phyloP scores from a whole-genome alignment of 2,329 filamentous ascomycete species.

The Penicillium decumbens region DNA sequence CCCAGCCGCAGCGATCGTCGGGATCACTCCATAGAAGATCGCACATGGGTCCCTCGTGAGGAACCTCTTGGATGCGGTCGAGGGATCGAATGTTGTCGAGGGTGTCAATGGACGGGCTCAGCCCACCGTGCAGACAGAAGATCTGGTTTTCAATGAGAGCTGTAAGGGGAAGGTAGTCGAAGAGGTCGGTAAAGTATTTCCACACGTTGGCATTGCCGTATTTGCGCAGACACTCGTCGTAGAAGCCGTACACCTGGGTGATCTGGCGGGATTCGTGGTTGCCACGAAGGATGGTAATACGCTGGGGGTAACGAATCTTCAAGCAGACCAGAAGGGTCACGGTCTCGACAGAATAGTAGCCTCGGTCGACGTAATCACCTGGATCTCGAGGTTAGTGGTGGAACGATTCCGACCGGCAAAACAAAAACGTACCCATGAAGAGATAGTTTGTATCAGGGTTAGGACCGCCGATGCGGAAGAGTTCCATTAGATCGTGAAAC shows the following conservation, averaged over 20 bases:
- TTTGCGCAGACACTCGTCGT: conserved; percentile 97
- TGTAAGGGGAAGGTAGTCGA: conserved; percentile 95
- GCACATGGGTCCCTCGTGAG: conserved; percentile 97
- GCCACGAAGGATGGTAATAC: conserved; percentile 96
- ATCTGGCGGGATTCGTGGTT: conserved; percentile 99
- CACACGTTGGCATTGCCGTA: conserved; percentile 99
- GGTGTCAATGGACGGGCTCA: conserved; percentile 93
- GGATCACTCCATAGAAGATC: conserved; percentile 97
- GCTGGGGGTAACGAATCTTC: conserved; percentile 95
- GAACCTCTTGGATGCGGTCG: conserved; percentile 96
- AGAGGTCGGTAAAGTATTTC: conserved; percentile 98
- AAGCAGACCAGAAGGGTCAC: conserved; percentile 92
- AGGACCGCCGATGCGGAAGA: conserved; percentile 97
- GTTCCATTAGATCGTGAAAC: conserved; percentile 98
- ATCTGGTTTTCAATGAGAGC: conserved; percentile 99
- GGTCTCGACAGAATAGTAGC: conserved; percentile 98
- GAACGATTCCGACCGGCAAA: conserved; percentile 5
- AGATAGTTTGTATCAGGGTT: conserved; percentile 99
- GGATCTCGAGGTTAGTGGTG: conserved; percentile 3
- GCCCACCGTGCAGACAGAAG: conserved; percentile 94
- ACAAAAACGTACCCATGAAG: conserved; percentile 75
- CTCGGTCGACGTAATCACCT: conserved; percentile 98
- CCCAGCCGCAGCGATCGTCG: conserved; percentile 94
- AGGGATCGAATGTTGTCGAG: conserved; percentile 92
- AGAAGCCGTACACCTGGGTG: conserved; percentile 98